A percentile compares a stretch with the other conserved stretches of the same genome.
These are phyloP conservation scores for Basipetospora chlamydospora DNA, from an alignment of 2,329 filamentous ascomycete genomes.

Conservation along the genomic window DNA sequence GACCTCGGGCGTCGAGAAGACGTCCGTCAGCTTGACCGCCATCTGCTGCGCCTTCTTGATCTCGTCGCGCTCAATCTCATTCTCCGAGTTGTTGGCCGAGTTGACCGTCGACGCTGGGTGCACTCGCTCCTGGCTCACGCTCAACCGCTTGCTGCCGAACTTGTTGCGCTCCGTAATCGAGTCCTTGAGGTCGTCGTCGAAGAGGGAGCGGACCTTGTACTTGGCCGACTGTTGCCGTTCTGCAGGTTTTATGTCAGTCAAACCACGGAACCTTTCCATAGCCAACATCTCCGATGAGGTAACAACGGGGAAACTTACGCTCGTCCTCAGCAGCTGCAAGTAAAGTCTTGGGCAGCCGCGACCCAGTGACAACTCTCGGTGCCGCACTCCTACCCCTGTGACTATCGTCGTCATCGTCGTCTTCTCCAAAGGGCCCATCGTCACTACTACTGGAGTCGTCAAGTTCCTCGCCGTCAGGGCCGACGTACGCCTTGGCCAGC, in stretches of 20 bases:
- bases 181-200: conserved; percentile 45
- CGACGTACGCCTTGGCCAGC: conserved; percentile 52
- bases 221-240: no score
- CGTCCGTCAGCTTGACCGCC: conserved; percentile 63
- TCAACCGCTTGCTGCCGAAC: conserved; percentile 37
- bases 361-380: conserved; percentile 17
- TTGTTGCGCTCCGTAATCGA: background rate
- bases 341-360: conserved; percentile 38
- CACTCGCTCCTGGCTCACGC: conserved; percentile 67
- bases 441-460: conserved; percentile 48
- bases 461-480: conserved; percentile 50
- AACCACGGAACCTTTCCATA: no score
- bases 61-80: conserved; percentile 70
- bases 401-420: conserved; percentile 52
- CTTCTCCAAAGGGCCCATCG: conserved; percentile 51
- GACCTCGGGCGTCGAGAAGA: conserved; percentile 59
- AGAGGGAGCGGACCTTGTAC: conserved; percentile 47
- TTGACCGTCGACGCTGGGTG: conserved; percentile 33
- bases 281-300: no score
- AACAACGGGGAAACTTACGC: conserved; percentile 37
- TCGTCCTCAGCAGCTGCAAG: conserved; percentile 67
- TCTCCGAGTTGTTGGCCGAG: conserved; percentile 64
- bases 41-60: conserved; percentile 81
- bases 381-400: conserved; percentile 38
- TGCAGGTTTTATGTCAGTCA: no score